Evolutionary conservation across 768 basidiomycete genomes (phyloP), one percentile per base, ranked within the genome.

Genomic region (Fibroporia radiculosa): DNA sequence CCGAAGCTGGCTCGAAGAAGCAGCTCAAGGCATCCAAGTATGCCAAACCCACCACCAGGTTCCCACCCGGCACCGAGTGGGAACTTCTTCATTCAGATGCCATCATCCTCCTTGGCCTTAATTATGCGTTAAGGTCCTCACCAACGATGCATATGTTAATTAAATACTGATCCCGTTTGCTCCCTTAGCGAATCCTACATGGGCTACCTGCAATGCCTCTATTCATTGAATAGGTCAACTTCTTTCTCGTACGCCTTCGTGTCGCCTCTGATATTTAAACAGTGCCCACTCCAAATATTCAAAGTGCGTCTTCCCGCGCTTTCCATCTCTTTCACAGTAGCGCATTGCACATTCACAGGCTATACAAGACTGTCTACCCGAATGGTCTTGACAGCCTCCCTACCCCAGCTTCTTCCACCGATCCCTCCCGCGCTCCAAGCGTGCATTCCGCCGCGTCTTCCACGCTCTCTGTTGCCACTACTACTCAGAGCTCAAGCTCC

Each of bases 141-240:
- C 42, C 18, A 16, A 31, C 42, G n/a, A 20, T 4, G 11, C 25
- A 35, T 27, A 48, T 34, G 28, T 11, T 40, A 24, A 5, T 27
- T 26, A 12, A 28, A 42, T 12, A 14, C 25, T n/a, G 26, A 31
- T 35, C 12, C 12, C 18, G 16, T 16, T 19, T 31, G 25, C 33
- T 23, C 18, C 7, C 20, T n/a, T 45, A 85, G 82, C 45, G 85
- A 88, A 62, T 78, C 79, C 1, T 86, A 86, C 59, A 78, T 75
- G 69, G 86, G 85, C 26, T 88, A 88, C 57, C 53, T 87, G 6
- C 84, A 86, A 52, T 87, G 84, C 66, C 69, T 87, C 77, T 86
- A 61, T 61, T 72, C 71, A 4, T 60, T 84, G 36, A 84, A 83
- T 53, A 82, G 69, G 79, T 69, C 51, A 55, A 69, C 48, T 32